phyloP scores from a whole-genome alignment of 768 basidiomycete genomes.

The Podaxis pistillaris region DNA sequence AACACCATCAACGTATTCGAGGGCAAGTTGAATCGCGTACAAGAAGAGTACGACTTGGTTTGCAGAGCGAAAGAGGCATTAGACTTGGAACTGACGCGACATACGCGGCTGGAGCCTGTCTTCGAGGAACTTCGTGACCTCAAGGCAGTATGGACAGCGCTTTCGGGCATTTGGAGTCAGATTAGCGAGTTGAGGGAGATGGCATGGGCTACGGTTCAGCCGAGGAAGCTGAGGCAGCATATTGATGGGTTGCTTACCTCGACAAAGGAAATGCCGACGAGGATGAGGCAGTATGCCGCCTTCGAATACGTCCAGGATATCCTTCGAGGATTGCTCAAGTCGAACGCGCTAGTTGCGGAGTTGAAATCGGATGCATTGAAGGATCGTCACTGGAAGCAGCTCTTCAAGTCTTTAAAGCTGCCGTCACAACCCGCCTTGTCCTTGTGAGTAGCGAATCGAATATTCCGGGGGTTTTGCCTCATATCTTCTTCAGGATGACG shows the following conservation, averaged over 20 bases:
- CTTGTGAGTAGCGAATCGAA: slow-evolving; percentile 43
- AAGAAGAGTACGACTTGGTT: slow-evolving; percentile 94
- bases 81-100: slow-evolving; percentile 86
- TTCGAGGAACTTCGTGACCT: slow-evolving; percentile 95
- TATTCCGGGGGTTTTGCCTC: neutral
- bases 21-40: slow-evolving; percentile 81
- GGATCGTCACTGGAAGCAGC: slow-evolving; percentile 97
- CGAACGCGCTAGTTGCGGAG: slow-evolving; percentile 87
- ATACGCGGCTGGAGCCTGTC: slow-evolving; percentile 89
- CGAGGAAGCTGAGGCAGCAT: slow-evolving; percentile 91
- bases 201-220: slow-evolving; percentile 89
- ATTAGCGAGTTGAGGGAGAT: slow-evolving; percentile 86
- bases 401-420: slow-evolving; percentile 85
- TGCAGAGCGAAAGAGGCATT: slow-evolving; percentile 96
- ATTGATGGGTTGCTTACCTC: slow-evolving; percentile 87
- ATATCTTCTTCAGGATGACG: slow-evolving; percentile 67
- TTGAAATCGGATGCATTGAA: slow-evolving; percentile 96
- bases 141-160: slow-evolving; percentile 98
- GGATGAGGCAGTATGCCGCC: slow-evolving; percentile 98
- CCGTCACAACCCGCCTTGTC: slow-evolving; percentile 74
- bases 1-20: slow-evolving; percentile 96
- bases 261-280: slow-evolving; percentile 98
- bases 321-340: slow-evolving; percentile 81
- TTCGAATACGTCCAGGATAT: slow-evolving; percentile 98
- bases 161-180: slow-evolving; percentile 96